Conservation (phyloP, 78 protist genomes). For the Guillardia theta region DNA sequence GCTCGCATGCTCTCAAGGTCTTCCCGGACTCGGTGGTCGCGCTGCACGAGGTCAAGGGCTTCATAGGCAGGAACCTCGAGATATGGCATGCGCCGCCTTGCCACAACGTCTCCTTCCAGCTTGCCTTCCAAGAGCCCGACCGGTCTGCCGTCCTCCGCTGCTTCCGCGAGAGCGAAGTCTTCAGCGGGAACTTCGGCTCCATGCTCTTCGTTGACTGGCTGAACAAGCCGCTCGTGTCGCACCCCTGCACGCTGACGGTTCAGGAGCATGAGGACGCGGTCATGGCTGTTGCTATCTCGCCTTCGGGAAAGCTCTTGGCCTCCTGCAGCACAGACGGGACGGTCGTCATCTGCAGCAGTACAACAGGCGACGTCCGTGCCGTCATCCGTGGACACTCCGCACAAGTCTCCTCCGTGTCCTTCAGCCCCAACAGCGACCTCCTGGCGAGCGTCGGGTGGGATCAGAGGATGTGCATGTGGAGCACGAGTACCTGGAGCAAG, state of each 20-base stretch:
- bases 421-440: too few species aligned
- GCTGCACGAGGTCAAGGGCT: neutral
- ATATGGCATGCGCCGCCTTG: neutral
- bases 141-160: neutral
- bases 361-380: neutral
- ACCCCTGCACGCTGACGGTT: neutral
- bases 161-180: neutral
- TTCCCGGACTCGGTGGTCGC: neutral
- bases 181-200: neutral
- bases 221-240: neutral
- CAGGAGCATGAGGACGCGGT: too few species aligned
- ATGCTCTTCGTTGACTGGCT: neutral
- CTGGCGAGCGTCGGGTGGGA: too few species aligned
- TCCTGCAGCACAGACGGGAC: neutral
- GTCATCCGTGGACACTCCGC: too few species aligned
- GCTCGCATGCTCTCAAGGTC: neutral
- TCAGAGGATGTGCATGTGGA: too few species aligned
- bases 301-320: neutral
- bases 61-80: neutral
- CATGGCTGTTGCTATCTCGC: neutral
- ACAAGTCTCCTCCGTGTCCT: too few species aligned
- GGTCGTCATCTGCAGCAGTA: neutral
- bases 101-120: too few species aligned
- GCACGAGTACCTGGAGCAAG: too few species aligned
- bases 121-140: neutral